Evolutionary conservation across 1,284 basidiomycete genomes (phyloP).

Genomic region (Sporisorium reilianum): DNA sequence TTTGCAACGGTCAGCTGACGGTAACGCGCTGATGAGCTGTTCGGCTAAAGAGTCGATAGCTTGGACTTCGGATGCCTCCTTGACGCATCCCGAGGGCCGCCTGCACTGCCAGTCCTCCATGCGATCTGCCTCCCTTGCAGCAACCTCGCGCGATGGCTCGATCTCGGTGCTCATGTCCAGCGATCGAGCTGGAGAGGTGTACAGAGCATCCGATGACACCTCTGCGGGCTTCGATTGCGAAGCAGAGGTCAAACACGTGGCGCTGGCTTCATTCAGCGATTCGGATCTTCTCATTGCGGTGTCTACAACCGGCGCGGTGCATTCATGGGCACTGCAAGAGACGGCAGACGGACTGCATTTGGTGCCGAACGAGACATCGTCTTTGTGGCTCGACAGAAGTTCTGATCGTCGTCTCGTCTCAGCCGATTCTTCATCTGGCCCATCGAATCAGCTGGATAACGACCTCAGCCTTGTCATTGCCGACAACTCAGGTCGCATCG

Average conservation of each 20-base stretch:
- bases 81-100: not conserved
- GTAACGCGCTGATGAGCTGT: conserved; percentile 27
- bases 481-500: conserved; percentile 16
- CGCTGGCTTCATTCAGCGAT: conserved; percentile 6
- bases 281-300: conserved; percentile 11
- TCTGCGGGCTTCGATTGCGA: conserved; percentile 12
- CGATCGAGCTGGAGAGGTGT: conserved; percentile 12
- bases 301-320: conserved; percentile 4
- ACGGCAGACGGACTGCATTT: conserved; percentile 5
- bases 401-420: conserved; percentile 9
- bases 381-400: not conserved
- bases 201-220: conserved; percentile 5
- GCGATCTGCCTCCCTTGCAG: not conserved
- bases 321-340: conserved; percentile 14
- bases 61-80: conserved; percentile 19
- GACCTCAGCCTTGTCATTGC: conserved; percentile 15
- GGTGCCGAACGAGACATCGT: not conserved
- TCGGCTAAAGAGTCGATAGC: conserved; percentile 26
- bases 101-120: conserved; percentile 12
- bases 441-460: not conserved
- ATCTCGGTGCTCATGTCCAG: conserved; percentile 3
- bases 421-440: conserved; percentile 2
- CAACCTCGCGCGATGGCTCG: conserved; percentile 20
- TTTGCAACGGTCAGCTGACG: conserved; percentile 25
- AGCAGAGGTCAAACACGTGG: conserved; percentile 11